phyloP scores from a whole-genome alignment of 352 stramenopile species.

The Globisporangium apiculatum region DNA sequence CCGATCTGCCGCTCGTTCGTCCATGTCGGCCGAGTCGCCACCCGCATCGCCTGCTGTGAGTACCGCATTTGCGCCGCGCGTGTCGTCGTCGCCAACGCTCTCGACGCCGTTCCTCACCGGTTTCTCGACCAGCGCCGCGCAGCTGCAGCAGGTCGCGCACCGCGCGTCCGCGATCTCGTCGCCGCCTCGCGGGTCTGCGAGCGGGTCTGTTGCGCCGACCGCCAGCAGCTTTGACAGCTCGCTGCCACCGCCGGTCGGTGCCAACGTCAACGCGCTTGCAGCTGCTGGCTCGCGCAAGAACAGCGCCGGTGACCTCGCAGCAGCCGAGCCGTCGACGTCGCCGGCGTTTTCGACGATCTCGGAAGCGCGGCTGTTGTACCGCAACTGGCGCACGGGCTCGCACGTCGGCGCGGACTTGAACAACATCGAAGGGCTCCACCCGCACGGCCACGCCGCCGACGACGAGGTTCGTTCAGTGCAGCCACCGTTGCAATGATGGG shows the following conservation, averaged over 20 bases:
- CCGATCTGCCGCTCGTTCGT: too few species aligned
- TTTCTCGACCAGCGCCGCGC: conserved; percentile 12
- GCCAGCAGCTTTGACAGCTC: conserved; percentile 4
- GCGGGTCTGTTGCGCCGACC: conserved; percentile 1
- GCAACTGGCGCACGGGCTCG: conserved; percentile 68
- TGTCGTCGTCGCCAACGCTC: conserved; percentile 15
- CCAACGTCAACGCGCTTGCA: not conserved
- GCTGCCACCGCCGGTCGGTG: not conserved
- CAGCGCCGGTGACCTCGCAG: conserved; percentile 60
- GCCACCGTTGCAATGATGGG: not conserved
- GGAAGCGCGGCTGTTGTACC: conserved; percentile 67
- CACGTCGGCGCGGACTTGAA: conserved; percentile 30
- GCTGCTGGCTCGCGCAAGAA: conserved; percentile 27
- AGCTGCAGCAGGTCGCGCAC: conserved; percentile 10
- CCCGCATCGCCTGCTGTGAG: too few species aligned
- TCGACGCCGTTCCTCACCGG: conserved; percentile 12
- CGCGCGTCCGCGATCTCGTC: conserved; percentile 26
- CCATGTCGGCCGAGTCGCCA: too few species aligned
- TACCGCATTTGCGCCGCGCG: not conserved
- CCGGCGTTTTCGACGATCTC: conserved; percentile 26
- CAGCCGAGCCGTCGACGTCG: conserved; percentile 34
- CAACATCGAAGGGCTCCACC: conserved; percentile 3
- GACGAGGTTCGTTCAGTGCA: not conserved
- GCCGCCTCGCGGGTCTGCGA: conserved; percentile 3
- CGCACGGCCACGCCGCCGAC: not conserved